These are phyloP conservation scores for Diddensiella transvaalensis DNA, from an alignment of 805 yeast species.

Conservation along the genomic window DNA sequence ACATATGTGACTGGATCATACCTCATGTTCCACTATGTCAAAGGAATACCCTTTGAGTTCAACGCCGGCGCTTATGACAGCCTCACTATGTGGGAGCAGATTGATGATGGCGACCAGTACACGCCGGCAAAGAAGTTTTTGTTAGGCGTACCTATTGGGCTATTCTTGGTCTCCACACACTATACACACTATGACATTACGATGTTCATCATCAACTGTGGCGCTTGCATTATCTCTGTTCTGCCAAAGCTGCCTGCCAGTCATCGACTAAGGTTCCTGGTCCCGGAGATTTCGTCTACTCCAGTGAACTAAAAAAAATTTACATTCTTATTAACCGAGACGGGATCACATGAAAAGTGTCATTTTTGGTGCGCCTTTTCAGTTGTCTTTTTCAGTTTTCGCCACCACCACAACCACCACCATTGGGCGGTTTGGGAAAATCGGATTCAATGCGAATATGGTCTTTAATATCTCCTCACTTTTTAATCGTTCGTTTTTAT, in stretches of 20 bases:
- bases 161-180: conserved; percentile 84
- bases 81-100: conserved; percentile 98
- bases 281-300: conserved; percentile 20
- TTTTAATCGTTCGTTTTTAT: too few species aligned
- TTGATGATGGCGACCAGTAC: conserved; percentile 91
- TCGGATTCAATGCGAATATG: too few species aligned
- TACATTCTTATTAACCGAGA: too few species aligned
- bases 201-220: conserved; percentile 72
- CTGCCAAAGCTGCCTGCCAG: conserved; percentile 78
- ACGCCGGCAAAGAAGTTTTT: conserved; percentile 94
- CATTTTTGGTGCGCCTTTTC: too few species aligned
- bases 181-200: conserved; percentile 81
- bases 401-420: too few species aligned
- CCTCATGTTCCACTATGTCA: conserved; percentile 93
- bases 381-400: too few species aligned
- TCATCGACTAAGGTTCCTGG: conserved; percentile 35
- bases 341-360: too few species aligned
- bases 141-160: conserved; percentile 85
- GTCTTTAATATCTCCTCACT: background rate
- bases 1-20: conserved; percentile 89
- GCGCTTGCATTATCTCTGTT: conserved; percentile 81
- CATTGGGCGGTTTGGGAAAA: too few species aligned
- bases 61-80: conserved; percentile 95
- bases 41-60: conserved; percentile 96
- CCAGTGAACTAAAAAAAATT: conserved; percentile 1